Percentiles rank a stretch among this genome's conserved stretches.
Evolutionary conservation across 176 grass and related monocot genomes (phyloP).

Genomic region (Musa troglodytarum): DNA sequence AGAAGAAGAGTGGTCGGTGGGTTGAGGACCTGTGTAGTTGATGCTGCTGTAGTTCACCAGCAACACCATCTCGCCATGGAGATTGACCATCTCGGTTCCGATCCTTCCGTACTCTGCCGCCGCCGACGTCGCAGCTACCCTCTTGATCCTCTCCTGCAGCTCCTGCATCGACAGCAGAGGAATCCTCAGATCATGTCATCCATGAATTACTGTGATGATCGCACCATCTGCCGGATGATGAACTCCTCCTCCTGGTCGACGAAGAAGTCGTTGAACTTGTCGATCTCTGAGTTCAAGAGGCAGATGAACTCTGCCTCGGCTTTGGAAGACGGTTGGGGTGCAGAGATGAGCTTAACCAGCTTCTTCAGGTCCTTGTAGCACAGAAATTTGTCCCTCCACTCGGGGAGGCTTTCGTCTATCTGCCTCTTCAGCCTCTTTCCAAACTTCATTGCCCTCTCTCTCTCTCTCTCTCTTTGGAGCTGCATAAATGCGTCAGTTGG

Average conservation of each 20-base stretch:
- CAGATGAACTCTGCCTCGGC: slow-evolving; percentile 51
- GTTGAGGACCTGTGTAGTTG: slow-evolving; percentile 62
- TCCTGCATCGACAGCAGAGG: slow-evolving; percentile 26
- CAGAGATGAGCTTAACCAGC: slow-evolving; percentile 50
- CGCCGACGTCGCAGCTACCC: slow-evolving; percentile 1
- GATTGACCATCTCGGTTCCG: slow-evolving; percentile 55
- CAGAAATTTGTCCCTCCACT: slow-evolving; percentile 68
- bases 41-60: slow-evolving; percentile 69
- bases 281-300: slow-evolving; percentile 67
- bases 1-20: too few species aligned
- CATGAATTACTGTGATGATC: background rate
- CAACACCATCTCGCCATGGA: slow-evolving; percentile 75
- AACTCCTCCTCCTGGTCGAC: slow-evolving; percentile 94
- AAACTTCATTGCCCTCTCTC: slow-evolving; percentile 51
- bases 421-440: slow-evolving; percentile 84
- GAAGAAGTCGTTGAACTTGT: slow-evolving; percentile 92
- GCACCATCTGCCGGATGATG: slow-evolving; percentile 65
- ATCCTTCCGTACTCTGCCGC: slow-evolving; percentile 13
- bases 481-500: too few species aligned
- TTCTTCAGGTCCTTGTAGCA: slow-evolving; percentile 93
- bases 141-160: slow-evolving; percentile 45
- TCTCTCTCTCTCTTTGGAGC: too few species aligned
- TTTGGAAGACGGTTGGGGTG: slow-evolving; percentile 13
- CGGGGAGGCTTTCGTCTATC: slow-evolving; percentile 81
- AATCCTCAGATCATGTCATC: background rate